These are phyloP conservation scores for Lolium rigidum DNA, from an alignment of 176 grass and related monocot genomes.

Conservation along the genomic window DNA sequence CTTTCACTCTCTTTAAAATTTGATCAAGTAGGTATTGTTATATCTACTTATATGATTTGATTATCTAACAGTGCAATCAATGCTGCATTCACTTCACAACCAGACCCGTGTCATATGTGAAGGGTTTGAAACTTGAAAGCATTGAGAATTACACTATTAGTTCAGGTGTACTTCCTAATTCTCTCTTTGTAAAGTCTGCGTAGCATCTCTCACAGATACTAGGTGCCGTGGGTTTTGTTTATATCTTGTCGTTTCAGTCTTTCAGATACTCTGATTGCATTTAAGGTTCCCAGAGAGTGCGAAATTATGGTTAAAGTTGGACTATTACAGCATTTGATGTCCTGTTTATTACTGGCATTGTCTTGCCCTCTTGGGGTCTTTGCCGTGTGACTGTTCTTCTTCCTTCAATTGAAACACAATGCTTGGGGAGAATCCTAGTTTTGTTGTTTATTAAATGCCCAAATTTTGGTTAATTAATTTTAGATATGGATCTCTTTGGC, in stretches of 20 bases:
- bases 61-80: background rate
- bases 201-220: background rate
- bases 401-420: background rate
- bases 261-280: background rate
- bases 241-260: background rate
- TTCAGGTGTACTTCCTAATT: constrained; percentile 10
- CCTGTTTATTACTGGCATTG: background rate
- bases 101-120: constrained; percentile 6
- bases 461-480: constrained; percentile 22
- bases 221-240: constrained; percentile 4
- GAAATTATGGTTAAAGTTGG: background rate
- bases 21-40: background rate
- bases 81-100: background rate
- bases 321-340: background rate
- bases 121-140: constrained; percentile 7
- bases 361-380: background rate
- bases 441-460: background rate
- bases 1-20: background rate
- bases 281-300: background rate
- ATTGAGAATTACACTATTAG: background rate
- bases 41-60: background rate
- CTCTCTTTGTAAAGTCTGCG: background rate
- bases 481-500: constrained; percentile 3
- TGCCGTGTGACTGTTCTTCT: background rate
- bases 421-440: background rate